Base-by-base conservation (phyloP, 2,329 filamentous ascomycete species). In the Xylariaceae sp. region DNA sequence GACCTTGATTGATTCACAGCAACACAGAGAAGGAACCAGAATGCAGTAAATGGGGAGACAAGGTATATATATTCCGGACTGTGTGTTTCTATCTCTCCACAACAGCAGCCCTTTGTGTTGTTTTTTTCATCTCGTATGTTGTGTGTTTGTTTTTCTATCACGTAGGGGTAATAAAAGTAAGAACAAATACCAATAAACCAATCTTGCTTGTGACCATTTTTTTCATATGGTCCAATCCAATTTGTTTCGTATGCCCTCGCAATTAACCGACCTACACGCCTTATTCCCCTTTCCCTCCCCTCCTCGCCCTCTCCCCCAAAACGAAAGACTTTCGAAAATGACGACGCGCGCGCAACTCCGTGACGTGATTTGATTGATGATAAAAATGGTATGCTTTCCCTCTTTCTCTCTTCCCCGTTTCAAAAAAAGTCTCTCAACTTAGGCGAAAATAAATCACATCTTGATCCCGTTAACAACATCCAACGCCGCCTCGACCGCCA, bases 401-500 rank as follows among this genome's bases (percentile, higher is more conserved):
- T 42, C 37, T 42, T 42, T 42, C 11, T 42, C 37, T 30, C 23
- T 30, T 5, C 23, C 23, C 23, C 23, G 4, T 30, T 30, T 30
- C 23, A 30, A 30, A 30, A 23, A 5, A 4, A 30, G 23, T 5
- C 5, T 30, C 23, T 30, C 23, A 30, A 30, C 23, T 30, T 30
- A 30, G 23, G 23, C 23, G 23, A 30, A 30, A 30, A 30, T 30
- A 30, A n/a, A 45, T 59, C 44, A 75, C 50, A 81, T 64, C n/a
- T 76, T 77, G 58, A 85, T 72, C 5, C 82, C 82, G 51, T 82
- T 82, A n/a, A 84, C 81, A 52, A 76, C 74, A 67, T 87, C 84
- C 57, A 88, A 71, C 1, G 83, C 85, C 5, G 80, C 80, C 42
- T 88, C 85, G 4, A 88, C 80, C 3, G 79, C 83, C 2, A 74